A percentile compares a stretch with the other conserved stretches of the same genome.
These are phyloP conservation scores for Verticillium nonalfalfae DNA, from an alignment of 2,329 filamentous ascomycete species.

Conservation along the genomic window DNA sequence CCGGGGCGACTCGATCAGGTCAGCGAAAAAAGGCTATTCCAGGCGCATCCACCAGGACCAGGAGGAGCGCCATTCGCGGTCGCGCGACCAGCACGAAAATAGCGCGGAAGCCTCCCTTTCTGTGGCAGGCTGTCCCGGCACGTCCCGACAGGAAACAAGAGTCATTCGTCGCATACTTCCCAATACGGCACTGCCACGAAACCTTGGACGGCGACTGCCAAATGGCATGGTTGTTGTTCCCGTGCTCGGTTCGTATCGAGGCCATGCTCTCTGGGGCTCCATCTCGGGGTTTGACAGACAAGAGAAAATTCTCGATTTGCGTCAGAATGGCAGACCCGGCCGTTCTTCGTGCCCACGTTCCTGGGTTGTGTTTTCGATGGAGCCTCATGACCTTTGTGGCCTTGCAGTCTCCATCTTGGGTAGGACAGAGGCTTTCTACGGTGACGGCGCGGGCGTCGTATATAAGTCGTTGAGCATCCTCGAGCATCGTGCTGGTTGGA, in stretches of 20 bases:
- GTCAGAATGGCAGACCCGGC: constrained; percentile 2
- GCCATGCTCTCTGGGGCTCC: not conserved
- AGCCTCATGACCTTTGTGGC: not conserved
- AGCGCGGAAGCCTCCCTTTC: too few species aligned
- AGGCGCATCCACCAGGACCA: too few species aligned
- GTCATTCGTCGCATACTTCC: too few species aligned
- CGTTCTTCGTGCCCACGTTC: constrained; percentile 7
- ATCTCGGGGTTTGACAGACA: not conserved
- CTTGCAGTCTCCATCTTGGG: not conserved
- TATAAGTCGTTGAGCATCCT: constrained; percentile 8
- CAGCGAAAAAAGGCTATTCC: too few species aligned
- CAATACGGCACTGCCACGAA: not conserved
- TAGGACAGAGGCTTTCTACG: not conserved
- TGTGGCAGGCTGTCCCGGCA: too few species aligned
- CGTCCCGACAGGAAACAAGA: too few species aligned
- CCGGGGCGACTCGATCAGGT: not conserved
- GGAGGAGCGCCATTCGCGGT: not conserved
- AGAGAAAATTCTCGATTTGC: not conserved
- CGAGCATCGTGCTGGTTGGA: not conserved
- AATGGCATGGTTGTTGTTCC: not conserved
- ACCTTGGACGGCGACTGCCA: not conserved
- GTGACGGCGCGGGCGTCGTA: not conserved
- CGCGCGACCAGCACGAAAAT: too few species aligned
- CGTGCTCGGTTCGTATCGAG: not conserved
- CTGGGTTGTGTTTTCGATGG: not conserved